Base-by-base conservation (phyloP, 2,329 filamentous ascomycete genomes). In the Verticillium albo-atrum region DNA sequence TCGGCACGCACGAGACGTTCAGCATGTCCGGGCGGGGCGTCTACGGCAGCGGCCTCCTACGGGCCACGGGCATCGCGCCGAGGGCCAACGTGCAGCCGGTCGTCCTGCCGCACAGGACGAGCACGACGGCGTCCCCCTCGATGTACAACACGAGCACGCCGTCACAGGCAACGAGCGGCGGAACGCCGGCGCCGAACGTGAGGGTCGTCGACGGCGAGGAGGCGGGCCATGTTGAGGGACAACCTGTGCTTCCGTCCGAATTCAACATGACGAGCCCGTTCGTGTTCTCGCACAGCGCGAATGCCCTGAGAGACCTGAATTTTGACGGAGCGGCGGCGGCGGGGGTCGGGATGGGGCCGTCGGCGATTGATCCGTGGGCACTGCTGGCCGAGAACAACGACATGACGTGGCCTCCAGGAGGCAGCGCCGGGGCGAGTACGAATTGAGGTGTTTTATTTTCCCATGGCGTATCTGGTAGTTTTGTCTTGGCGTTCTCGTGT, bases 21-120 rank as follows among this genome's bases (percentile, higher is more conserved):
- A 47, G 42, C 42, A 7, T 23, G 42, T 47, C 42, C 17, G 42
- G 17, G 30, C 55, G 20, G 9, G 6, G 54, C 56, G 3, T 54
- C 52, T 26, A 60, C 61, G 25, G 61, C 56, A n/a, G 42, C 35
- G 55, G 57, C 1, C 57, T 62, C 6, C 47, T 62, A 2, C 47
- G 57, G 2, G 52, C 47, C 3, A 55, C 55, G 4, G 61, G 62
- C 7, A 15, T 58, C 27, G 54, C 54, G 28, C 27, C 60, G 6
- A 32, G 34, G 6, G 23, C 54, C 7, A 58, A 54, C 27, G 30
- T 25, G 12, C 26, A 30, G 4, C 30, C 50, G 5, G 17, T 60
- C 20, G 57, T 27, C 23, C 30, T 63, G 5, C 62, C 62, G 47
- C 61, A 63, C 26, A 51, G 62, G 20, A 62, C 53, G 7, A 58